Evolutionary conservation across 805 yeast species (phyloP).

Genomic region (Saccharomycopsis fermentans): DNA sequence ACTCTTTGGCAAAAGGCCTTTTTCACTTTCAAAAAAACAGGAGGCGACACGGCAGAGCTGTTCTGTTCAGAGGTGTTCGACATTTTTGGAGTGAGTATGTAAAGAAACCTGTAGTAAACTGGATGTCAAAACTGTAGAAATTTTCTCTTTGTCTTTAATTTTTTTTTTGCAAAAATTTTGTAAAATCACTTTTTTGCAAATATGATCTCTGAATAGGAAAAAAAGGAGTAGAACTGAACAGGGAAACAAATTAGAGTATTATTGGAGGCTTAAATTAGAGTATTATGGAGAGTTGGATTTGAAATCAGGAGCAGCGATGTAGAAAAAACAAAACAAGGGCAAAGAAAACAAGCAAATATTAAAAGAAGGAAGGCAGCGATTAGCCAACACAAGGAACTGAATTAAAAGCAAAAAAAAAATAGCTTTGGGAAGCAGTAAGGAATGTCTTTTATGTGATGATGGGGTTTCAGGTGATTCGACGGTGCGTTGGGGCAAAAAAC

Average conservation of each 20-base stretch:
- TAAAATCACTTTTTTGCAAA: background rate
- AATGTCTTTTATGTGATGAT: no score
- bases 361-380: background rate
- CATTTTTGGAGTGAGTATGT: background rate
- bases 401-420: no score
- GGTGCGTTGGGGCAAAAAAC: no score
- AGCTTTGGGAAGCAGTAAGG: no score
- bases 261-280: no score
- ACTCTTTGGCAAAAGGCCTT: slow-evolving; percentile 82
- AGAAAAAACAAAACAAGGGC: background rate
- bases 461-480: no score
- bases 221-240: background rate
- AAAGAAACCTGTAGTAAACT: background rate
- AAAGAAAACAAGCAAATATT: background rate
- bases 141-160: no score
- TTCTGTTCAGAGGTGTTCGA: background rate
- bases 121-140: no score
- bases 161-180: background rate
- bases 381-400: background rate
- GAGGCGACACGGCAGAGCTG: background rate
- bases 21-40: slow-evolving; percentile 36
- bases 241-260: background rate
- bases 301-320: background rate
- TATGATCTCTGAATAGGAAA: no score
- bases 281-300: background rate